phyloP scores from a whole-genome alignment of 108 stramenopile species.

The Cyclotella kingstonii region DNA sequence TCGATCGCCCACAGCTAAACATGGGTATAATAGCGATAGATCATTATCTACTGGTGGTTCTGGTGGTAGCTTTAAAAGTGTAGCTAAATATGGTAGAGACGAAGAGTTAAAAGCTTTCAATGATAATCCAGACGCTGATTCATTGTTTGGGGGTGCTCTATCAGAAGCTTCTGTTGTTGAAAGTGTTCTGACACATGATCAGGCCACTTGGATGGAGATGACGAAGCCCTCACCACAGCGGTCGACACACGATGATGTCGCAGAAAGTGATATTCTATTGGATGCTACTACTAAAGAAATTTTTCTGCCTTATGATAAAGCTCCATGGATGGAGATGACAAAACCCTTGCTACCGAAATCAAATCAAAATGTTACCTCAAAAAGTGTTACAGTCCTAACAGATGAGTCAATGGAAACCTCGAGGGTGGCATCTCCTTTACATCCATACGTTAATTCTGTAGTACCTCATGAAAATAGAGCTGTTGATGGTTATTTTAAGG shows the following conservation, averaged over 20 bases:
- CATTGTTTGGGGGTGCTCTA: not conserved
- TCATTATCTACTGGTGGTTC: not conserved
- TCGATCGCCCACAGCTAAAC: slow-evolving; percentile 4
- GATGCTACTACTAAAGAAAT: not conserved
- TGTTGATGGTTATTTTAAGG: slow-evolving; percentile 11
- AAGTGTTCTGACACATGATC: not conserved
- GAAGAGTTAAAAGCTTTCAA: not conserved
- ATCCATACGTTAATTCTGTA: not conserved
- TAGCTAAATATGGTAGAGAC: not conserved
- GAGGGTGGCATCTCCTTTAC: not conserved
- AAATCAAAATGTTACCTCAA: too few relatives aligned
- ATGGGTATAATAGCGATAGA: slow-evolving; percentile 9
- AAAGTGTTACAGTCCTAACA: too few relatives aligned
- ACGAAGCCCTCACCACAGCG: not conserved
- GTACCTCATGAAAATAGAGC: not conserved
- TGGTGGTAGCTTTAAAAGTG: not conserved
- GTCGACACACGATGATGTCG: not conserved
- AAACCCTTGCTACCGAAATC: too few relatives aligned
- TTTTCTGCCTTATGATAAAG: too few relatives aligned
- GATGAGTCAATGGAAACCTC: not conserved
- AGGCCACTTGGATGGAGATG: slow-evolving; percentile 10
- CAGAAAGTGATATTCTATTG: too few relatives aligned
- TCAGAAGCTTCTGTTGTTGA: not conserved
- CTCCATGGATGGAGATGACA: too few relatives aligned
- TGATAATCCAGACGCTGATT: not conserved